Conservation (phyloP, 2,329 filamentous ascomycete genomes). For the Xylaria sp. region DNA sequence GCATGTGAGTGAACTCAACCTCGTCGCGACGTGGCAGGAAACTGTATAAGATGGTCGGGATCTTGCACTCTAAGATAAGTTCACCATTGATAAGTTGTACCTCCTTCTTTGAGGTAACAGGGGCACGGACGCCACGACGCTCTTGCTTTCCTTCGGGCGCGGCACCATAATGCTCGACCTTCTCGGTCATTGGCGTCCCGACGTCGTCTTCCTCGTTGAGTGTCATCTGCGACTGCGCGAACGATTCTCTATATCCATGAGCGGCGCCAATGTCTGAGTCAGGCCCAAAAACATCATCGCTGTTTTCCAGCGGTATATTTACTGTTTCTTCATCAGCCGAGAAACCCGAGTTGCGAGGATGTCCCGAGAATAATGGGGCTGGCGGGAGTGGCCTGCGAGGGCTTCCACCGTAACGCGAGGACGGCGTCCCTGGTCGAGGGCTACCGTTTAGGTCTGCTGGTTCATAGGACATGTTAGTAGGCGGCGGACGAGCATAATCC, state of each 20-base stretch:
- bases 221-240: slow-evolving; percentile 60
- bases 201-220: slow-evolving; percentile 54
- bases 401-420: slow-evolving; percentile 86
- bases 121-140: slow-evolving; percentile 82
- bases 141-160: slow-evolving; percentile 87
- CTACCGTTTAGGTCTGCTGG: slow-evolving; percentile 87
- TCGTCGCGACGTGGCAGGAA: slow-evolving; percentile 93
- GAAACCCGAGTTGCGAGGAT: slow-evolving; percentile 54
- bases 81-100: slow-evolving; percentile 97
- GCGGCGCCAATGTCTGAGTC: slow-evolving; percentile 59
- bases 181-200: slow-evolving; percentile 51
- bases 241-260: slow-evolving; percentile 64
- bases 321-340: slow-evolving; percentile 73
- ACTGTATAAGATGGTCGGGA: slow-evolving; percentile 96
- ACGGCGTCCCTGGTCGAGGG: slow-evolving; percentile 87
- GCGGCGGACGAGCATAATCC: slow-evolving; percentile 75
- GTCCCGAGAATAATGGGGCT: slow-evolving; percentile 78
- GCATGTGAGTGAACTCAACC: slow-evolving; percentile 95
- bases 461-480: slow-evolving; percentile 77
- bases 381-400: slow-evolving; percentile 86
- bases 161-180: slow-evolving; percentile 82
- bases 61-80: slow-evolving; percentile 97
- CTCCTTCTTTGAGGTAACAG: slow-evolving; percentile 90
- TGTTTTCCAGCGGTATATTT: slow-evolving; percentile 70
- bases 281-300: slow-evolving; percentile 77